Evolutionary conservation across 164 flowering plant genomes (phyloP), one percentile per base, ranked within the genome.

Genomic region (Protea cynaroides): DNA sequence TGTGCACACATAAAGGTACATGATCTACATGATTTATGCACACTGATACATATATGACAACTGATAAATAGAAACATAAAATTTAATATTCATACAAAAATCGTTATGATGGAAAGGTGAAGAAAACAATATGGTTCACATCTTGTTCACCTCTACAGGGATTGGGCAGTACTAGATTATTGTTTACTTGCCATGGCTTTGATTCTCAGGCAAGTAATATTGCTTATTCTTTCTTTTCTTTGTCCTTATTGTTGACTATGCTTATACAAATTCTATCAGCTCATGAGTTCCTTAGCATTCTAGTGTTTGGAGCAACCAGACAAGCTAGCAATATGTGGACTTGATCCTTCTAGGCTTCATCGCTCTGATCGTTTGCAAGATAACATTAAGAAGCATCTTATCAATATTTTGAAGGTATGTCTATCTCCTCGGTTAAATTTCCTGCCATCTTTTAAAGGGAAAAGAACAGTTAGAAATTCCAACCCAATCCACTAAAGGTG

Each of bases 331-430:
- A 67, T 89, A 23, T 87, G 92, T 79, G 92, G 96, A 59, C 86
- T 89, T 64, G 86, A 89, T 80, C 86, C 96, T 79, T 68, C 71
- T 58, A 78, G 86, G 44, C 90, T 89, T 76, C 75, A 80, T 61
- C 86, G 89, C 17, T 76, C 80, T 65, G 96, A 87, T 74, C 89
- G 93, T 46, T 74, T 89, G 70, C 96, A 89, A 77, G 93, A 89
- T 78, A 78, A 78, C 71, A 63, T 40, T 22, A 82, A 77, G 65
- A 25, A 72, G 22, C 82, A 84, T 73, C 83, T 84, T 61, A 82
- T 82, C 68, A 87, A 89, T 59, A 59, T 84, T 70, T 73, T 89
- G 79, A 89, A 89, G 96, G 96, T 87, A 71, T 56, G 55, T 29
- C 9, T 56, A 44, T 63, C 55, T 59, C 36, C 56, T 25, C 49